These are phyloP conservation scores for Juglanconis juglandina DNA, from an alignment of 2,329 filamentous ascomycete species.

Conservation along the genomic window DNA sequence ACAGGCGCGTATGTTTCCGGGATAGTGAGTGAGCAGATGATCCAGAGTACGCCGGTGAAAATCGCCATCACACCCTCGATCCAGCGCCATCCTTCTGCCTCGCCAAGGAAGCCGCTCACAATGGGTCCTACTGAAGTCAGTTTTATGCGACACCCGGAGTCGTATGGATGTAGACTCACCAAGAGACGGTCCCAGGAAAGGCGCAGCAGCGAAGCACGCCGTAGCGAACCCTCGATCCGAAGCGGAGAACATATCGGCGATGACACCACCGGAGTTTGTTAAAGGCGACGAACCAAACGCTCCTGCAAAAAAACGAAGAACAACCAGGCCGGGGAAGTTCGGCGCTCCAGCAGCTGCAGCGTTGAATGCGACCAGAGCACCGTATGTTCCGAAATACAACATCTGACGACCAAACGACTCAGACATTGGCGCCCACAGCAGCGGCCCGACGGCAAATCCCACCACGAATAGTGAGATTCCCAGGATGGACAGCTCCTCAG, in stretches of 20 bases:
- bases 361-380: slow-evolving; percentile 57
- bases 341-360: slow-evolving; percentile 54
- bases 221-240: slow-evolving; percentile 55
- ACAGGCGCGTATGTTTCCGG: slow-evolving; percentile 62
- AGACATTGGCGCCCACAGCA: slow-evolving; percentile 21
- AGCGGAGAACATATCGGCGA: slow-evolving; percentile 58
- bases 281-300: slow-evolving; percentile 60
- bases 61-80: slow-evolving; percentile 63
- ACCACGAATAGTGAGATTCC: slow-evolving; percentile 43
- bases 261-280: slow-evolving; percentile 60
- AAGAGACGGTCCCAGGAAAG: slow-evolving; percentile 63
- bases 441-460: slow-evolving; percentile 19
- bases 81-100: slow-evolving; percentile 66
- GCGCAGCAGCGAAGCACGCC: slow-evolving; percentile 61
- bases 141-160: not conserved
- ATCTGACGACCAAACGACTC: slow-evolving; percentile 59
- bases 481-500: slow-evolving; percentile 52
- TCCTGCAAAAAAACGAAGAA: slow-evolving; percentile 63
- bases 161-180: slow-evolving; percentile 6
- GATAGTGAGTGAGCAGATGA: slow-evolving; percentile 46
- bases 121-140: slow-evolving; percentile 47
- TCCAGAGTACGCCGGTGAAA: slow-evolving; percentile 60
- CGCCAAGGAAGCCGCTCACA: slow-evolving; percentile 63
- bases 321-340: slow-evolving; percentile 56
- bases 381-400: slow-evolving; percentile 57